Base-by-base conservation (phyloP, 768 basidiomycete species). In the Botryobasidium botryosum region DNA sequence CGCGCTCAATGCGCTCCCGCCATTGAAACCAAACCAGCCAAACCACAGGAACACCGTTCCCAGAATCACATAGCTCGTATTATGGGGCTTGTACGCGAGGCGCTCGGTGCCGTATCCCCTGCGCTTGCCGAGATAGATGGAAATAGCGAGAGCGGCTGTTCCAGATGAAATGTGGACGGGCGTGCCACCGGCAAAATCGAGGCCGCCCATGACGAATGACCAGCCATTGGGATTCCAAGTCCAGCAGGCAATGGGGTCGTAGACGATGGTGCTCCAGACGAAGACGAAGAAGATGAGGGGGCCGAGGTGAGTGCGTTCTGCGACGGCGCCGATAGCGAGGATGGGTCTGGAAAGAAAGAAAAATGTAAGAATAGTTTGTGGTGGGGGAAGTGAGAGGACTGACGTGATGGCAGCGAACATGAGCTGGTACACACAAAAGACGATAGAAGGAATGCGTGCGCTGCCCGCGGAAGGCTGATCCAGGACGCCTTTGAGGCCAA, bases 121-220 rank as follows among this genome's bases (percentile, higher is more conserved):
- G 42, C 91, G 78, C 55, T 81, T 86, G 32, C 92, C 91, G 28
- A 99, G 78, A 59, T 79, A 94, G 54, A 88, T 63, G 21, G 82
- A 65, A 56, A 52, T 66, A 8, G 84, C 91, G 27, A 97, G 71
- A 2, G 85, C 92, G 1, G 87, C 88, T 1, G 77, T 77, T 38
- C 92, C 92, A 13, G 87, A 91, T 15, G 82, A 81, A 53, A 99
- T 96, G 58, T 99, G 91, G 50, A 99, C 88, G 18, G 92, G 92
- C 8, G 87, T 91, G 43, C 92, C 92, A 24, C 91, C 91, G 6
- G 91, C 91, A 50, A 92, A 91, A 58, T 90, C 85, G 44, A 87
- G 79, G 47, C 79, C 82, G 13, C 87, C 91, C 42, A 84, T 67
- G 27, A 74, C 57, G 61, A 67, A 77, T 0, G 81, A 79, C 90